Conservation (phyloP, 2,329 filamentous ascomycete genomes). For the Aspergillus sp. region DNA sequence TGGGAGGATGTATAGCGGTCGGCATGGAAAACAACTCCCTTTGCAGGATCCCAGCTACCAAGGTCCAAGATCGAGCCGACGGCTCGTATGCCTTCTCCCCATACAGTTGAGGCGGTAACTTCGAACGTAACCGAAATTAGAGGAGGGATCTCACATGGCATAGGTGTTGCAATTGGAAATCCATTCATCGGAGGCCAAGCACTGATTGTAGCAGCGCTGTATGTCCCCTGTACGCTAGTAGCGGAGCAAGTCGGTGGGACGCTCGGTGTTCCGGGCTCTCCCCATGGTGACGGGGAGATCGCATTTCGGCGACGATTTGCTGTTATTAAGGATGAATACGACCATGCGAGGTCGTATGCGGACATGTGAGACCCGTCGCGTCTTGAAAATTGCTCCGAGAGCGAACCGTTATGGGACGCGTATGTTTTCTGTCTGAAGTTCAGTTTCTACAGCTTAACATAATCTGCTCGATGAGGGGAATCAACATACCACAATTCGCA, state of each 20-base stretch:
- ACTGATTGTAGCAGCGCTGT: conserved; percentile 32
- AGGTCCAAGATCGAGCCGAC: conserved; percentile 60
- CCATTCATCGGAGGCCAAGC: conserved; percentile 31
- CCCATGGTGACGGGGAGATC: conserved; percentile 36
- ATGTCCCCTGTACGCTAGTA: conserved; percentile 35
- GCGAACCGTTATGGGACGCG: conserved; percentile 28
- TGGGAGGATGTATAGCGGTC: conserved; percentile 59
- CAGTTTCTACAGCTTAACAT: neutral
- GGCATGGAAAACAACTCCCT: conserved; percentile 59
- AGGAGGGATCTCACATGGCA: conserved; percentile 24
- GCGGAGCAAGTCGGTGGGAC: conserved; percentile 31
- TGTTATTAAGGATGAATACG: conserved; percentile 44
- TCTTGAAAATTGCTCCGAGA: conserved; percentile 44
- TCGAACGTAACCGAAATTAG: conserved; percentile 65
- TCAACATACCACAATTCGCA: conserved; percentile 43
- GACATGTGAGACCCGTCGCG: conserved; percentile 36
- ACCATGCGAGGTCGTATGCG: conserved; percentile 47
- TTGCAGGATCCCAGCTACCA: conserved; percentile 61
- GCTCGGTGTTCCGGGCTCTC: conserved; percentile 29
- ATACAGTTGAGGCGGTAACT: conserved; percentile 56
- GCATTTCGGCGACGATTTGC: conserved; percentile 33
- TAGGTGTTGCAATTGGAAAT: conserved; percentile 15
- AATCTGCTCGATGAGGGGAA: neutral
- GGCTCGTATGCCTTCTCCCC: conserved; percentile 66
- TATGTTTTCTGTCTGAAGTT: conserved; percentile 24